phyloP scores from a whole-genome alignment of 495 filamentous ascomycete species.

The Pyrenula aspistea region DNA sequence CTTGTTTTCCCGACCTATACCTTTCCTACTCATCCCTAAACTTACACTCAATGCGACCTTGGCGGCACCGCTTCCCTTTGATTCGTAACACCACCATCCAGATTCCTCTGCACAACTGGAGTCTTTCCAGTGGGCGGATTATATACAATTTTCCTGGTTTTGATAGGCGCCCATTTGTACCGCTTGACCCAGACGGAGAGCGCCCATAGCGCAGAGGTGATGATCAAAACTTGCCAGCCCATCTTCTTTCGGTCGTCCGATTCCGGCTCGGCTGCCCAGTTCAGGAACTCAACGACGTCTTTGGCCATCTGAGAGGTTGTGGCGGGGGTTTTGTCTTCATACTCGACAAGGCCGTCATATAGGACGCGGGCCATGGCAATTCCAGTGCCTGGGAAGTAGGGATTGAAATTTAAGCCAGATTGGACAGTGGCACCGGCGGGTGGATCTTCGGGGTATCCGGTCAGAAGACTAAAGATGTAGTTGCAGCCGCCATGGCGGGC shows the following conservation, averaged over 20 bases:
- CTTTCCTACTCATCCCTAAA: background rate
- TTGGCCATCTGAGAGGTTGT: conserved; percentile 99
- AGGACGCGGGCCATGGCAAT: conserved; percentile 99
- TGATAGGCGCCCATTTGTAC: conserved; percentile 96
- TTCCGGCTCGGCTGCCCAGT: conserved; percentile 98
- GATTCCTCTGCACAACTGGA: background rate
- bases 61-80: background rate
- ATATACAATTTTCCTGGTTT: conserved; percentile 87
- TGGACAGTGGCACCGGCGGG: conserved; percentile 73
- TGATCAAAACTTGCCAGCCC: conserved; percentile 84
- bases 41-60: background rate
- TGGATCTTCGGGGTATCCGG: conserved; percentile 96
- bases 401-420: conserved; percentile 96
- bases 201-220: conserved; percentile 67
- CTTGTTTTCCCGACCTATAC: background rate
- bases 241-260: conserved; percentile 99
- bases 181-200: conserved; percentile 95
- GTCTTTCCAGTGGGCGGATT: conserved; percentile 45
- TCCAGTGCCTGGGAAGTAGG: conserved; percentile 96
- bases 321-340: conserved; percentile 92
- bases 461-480: conserved; percentile 94
- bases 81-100: background rate
- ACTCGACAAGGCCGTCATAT: conserved; percentile 95
- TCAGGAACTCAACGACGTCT: conserved; percentile 96
- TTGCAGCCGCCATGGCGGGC: conserved; percentile 94